Evolutionary conservation across 176 grass and related monocot genomes (phyloP).

Genomic region (Avena insularis): DNA sequence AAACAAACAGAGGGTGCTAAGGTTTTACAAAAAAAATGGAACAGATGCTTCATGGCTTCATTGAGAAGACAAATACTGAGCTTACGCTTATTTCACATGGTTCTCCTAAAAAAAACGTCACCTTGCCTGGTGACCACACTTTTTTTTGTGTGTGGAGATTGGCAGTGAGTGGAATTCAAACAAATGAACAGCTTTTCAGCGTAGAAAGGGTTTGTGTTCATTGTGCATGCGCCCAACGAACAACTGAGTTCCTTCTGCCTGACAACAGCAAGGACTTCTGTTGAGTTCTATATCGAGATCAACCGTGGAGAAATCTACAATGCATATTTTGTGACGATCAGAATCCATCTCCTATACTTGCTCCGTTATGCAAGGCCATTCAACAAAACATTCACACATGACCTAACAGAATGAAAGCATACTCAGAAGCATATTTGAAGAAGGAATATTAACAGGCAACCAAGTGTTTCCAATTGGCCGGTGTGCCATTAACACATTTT

Average conservation of each 20-base stretch:
- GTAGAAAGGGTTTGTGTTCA: not conserved
- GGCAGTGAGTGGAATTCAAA: not conserved
- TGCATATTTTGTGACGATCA: conserved; percentile 6
- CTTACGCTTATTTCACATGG: not conserved
- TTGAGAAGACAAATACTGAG: not conserved
- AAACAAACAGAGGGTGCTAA: not conserved
- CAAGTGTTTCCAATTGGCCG: not conserved
- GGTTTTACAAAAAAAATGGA: not conserved
- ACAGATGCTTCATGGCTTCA: not conserved
- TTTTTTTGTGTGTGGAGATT: not conserved
- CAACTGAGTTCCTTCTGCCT: not conserved
- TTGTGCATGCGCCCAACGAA: not conserved
- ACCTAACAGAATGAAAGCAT: not conserved
- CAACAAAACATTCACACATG: conserved; percentile 27
- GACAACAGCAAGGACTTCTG: not conserved
- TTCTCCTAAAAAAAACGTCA: not conserved
- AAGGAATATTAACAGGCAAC: not conserved
- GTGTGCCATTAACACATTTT: not conserved
- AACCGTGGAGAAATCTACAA: not conserved
- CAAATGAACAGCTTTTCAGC: not conserved
- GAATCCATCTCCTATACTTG: not conserved
- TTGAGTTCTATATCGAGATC: conserved; percentile 1
- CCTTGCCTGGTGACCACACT: not conserved
- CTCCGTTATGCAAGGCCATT: not conserved
- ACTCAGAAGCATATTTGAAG: not conserved